phyloP scores from a whole-genome alignment of 1,139 yeast genomes.

The Pichia sp. region DNA sequence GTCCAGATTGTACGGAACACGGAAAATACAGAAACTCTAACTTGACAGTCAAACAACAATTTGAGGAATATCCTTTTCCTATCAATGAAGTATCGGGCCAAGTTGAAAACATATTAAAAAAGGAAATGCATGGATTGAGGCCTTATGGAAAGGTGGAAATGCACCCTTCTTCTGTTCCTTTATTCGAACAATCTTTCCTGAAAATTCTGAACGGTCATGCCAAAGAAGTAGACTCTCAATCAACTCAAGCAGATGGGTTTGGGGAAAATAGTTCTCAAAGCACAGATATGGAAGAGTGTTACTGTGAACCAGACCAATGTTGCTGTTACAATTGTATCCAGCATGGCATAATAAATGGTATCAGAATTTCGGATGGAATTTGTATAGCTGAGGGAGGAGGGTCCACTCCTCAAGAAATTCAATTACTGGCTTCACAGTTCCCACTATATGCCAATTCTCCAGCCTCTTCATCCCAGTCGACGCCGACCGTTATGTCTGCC shows the following conservation, averaged over 20 bases:
- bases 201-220: slow-evolving; percentile 7
- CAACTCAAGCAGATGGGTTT: background rate
- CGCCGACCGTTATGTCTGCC: slow-evolving; percentile 5
- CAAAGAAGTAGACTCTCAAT: background rate
- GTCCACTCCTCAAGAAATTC: slow-evolving; percentile 16
- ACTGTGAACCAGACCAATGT: slow-evolving; percentile 46
- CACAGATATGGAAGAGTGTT: slow-evolving; percentile 33
- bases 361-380: slow-evolving; percentile 41
- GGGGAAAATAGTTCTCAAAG: slow-evolving; percentile 6
- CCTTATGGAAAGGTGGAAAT: slow-evolving; percentile 20
- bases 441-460: slow-evolving; percentile 19
- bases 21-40: slow-evolving; percentile 25
- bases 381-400: slow-evolving; percentile 18
- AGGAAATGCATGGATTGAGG: slow-evolving; percentile 5
- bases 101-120: background rate
- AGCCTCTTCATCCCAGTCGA: slow-evolving; percentile 6
- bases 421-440: slow-evolving; percentile 11
- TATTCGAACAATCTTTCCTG: slow-evolving; percentile 20
- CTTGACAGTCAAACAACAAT: slow-evolving; percentile 17
- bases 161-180: slow-evolving; percentile 16
- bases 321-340: slow-evolving; percentile 51
- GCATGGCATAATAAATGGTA: slow-evolving; percentile 53
- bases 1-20: slow-evolving; percentile 49
- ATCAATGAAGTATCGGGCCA: background rate
- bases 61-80: slow-evolving; percentile 20